A percentile compares a stretch with the other conserved stretches of the same genome.
Evolutionary conservation across 2,329 filamentous ascomycete genomes (phyloP).

Genomic region (Fonsecaea pugnacius): DNA sequence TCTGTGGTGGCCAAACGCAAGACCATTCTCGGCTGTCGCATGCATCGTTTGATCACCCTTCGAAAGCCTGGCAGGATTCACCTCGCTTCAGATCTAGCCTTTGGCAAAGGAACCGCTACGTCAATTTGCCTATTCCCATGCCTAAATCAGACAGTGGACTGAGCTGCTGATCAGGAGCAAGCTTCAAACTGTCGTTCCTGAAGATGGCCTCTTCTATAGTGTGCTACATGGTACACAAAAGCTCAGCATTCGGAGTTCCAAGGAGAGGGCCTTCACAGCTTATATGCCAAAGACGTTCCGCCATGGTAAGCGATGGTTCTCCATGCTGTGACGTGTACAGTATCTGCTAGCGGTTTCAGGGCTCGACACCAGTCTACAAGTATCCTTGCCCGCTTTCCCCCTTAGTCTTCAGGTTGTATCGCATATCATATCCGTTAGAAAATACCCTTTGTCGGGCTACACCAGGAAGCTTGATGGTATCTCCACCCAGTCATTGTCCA

Average conservation of each 20-base stretch:
- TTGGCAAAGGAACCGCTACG: too few relatives aligned
- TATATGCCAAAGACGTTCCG: neutral
- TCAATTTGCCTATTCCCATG: too few relatives aligned
- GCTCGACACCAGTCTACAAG: neutral
- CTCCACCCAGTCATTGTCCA: neutral
- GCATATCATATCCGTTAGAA: neutral
- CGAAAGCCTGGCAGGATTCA: too few relatives aligned
- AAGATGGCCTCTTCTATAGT: neutral
- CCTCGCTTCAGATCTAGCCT: too few relatives aligned
- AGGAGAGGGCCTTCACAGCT: neutral
- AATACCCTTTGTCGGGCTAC: neutral
- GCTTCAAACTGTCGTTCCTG: neutral
- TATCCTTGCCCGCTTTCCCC: neutral
- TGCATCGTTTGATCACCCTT: too few relatives aligned
- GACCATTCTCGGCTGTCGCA: too few relatives aligned
- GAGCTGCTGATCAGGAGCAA: too few relatives aligned
- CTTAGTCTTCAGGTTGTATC: neutral
- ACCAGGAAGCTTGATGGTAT: neutral
- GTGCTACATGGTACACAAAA: neutral
- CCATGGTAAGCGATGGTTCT: neutral
- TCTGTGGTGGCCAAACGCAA: too few relatives aligned
- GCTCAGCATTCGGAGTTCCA: neutral
- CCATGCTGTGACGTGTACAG: neutral
- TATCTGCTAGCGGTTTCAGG: neutral
- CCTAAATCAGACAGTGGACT: too few relatives aligned